Base-by-base conservation (phyloP, 2,329 filamentous ascomycete genomes). In the Claviceps sp. region DNA sequence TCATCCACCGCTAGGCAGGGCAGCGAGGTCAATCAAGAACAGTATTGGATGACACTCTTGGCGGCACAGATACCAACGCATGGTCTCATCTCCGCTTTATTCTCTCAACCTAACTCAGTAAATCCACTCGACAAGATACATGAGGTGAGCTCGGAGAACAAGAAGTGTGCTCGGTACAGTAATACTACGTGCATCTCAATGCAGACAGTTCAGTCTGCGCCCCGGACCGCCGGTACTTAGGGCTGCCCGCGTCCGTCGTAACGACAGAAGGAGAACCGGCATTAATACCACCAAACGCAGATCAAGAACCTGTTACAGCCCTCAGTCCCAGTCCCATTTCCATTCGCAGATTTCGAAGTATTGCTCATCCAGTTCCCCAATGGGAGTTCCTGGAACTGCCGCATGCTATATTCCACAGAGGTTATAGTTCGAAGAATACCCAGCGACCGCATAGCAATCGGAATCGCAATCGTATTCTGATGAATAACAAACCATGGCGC, bases 401-500 rank as follows among this genome's bases (percentile, higher is more conserved):
- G 9, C 30, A 34, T 34, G 9, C 11, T 34, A 11, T 11, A 34
- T 34, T 34, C 30, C 30, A 11, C 30, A 34, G 30, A 34, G 30
- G 3, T 11, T 34, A 11, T 76, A 80, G 57, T 68, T 67, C 2
- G 30, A 34, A 34, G 30, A 34, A 34, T 34, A 4, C 66, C 61
- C 14, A 84, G 69, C 37, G 76, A 75, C 56, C 76, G 73, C 41
- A 72, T 62, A 3, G 74, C 55, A 66, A 82, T 82, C 61, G 72
- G 71, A 24, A 67, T 11, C 30, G 72, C 71, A 24, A 67, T 58
- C 37, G 74, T 72, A 65, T 84, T 74, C 69, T 79, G 79, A 67
- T 90, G 89, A 63, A 89, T 82, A 37, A 86, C 9, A 34, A 34
- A 4, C 84, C 71, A 86, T 84, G 53, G 77, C 75, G 9, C 30